A percentile compares a stretch with the other conserved stretches of the same genome.
phyloP scores from a whole-genome alignment of 106 monocot genomes.

The Acorus gramineus region DNA sequence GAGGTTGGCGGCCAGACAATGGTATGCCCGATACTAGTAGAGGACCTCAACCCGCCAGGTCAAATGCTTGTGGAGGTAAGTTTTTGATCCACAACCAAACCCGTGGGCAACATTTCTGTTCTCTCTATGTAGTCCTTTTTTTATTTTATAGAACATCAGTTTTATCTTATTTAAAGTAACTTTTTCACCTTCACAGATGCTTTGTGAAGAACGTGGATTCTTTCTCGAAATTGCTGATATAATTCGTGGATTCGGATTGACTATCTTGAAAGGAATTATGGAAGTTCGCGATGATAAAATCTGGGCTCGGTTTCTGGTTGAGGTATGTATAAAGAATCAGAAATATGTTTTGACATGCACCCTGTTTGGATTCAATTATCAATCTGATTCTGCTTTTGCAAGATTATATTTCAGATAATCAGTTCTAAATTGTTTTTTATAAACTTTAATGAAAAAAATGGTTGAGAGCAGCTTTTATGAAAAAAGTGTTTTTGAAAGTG shows the following conservation, averaged over 20 bases:
- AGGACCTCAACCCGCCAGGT: constrained; percentile 78
- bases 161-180: too few relatives aligned
- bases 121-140: not conserved
- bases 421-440: too few relatives aligned
- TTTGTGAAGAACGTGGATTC: constrained; percentile 84
- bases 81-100: not conserved
- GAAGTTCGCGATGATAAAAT: constrained; percentile 66
- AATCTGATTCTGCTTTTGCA: too few relatives aligned
- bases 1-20: constrained; percentile 95
- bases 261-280: constrained; percentile 87
- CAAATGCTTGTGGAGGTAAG: constrained; percentile 97
- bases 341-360: too few relatives aligned
- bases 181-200: constrained; percentile 40
- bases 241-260: constrained; percentile 83
- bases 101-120: too few relatives aligned
- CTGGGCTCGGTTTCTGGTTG: constrained; percentile 84
- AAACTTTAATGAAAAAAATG: too few relatives aligned
- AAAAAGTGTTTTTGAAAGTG: too few relatives aligned
- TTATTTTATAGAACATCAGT: not conserved
- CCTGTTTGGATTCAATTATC: too few relatives aligned
- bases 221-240: constrained; percentile 96
- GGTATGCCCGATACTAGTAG: constrained; percentile 84
- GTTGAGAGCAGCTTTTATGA: too few relatives aligned
- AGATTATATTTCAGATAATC: too few relatives aligned
- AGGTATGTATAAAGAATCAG: constrained; percentile 28